These are phyloP conservation scores for Monosporascus sp. DNA, from an alignment of 2,329 filamentous ascomycete species.

Conservation along the genomic window DNA sequence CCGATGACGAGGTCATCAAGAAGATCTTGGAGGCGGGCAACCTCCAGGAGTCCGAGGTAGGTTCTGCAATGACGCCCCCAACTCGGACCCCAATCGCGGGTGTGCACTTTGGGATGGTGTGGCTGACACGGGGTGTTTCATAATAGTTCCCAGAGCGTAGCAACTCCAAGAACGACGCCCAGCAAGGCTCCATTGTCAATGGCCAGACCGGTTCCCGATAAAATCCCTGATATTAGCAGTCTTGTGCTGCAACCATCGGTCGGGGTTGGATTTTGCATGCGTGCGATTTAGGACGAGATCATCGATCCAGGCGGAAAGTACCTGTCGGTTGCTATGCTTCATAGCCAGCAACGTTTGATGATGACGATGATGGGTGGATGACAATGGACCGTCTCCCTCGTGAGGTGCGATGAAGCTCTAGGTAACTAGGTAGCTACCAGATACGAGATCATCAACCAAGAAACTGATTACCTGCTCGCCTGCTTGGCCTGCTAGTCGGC, in stretches of 20 bases:
- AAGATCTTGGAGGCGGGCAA: conserved; percentile 74
- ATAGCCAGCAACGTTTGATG: background rate
- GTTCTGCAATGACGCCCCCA: background rate
- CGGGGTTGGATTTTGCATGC: background rate
- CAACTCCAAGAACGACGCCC: conserved; percentile 48
- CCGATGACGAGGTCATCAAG: conserved; percentile 76
- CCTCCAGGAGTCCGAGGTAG: conserved; percentile 56
- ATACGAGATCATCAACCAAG: background rate
- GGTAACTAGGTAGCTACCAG: background rate
- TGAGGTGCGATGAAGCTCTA: background rate
- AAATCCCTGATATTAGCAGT: background rate
- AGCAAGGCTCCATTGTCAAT: conserved; percentile 36
- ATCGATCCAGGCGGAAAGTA: background rate
- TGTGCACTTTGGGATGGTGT: background rate
- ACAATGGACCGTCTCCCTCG: background rate
- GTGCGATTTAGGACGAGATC: background rate
- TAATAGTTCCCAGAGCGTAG: conserved; percentile 47
- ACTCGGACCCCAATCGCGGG: background rate
- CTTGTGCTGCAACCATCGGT: background rate
- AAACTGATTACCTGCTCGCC: background rate
- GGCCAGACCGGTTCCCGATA: conserved; percentile 32
- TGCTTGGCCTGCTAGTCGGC: too few relatives aligned
- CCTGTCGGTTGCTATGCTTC: background rate
- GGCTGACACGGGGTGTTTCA: conserved; percentile 1
- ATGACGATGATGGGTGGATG: background rate